Evolutionary conservation across 306 rosid species (phyloP), one percentile per base, ranked within the genome.

Genomic region (Argentina anserina): DNA sequence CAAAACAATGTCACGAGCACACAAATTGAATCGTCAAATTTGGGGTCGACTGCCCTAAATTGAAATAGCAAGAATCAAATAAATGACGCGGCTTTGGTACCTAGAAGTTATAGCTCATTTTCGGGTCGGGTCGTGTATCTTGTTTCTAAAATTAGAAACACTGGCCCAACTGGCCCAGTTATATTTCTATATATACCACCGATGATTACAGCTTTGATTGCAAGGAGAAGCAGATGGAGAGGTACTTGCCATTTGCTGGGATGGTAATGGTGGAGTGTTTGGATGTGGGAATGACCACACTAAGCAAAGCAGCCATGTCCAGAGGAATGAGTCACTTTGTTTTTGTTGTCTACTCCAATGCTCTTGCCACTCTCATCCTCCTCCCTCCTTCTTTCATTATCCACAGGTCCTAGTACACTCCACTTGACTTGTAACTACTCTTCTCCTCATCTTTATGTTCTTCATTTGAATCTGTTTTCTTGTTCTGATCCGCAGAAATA

Each of bases 241-340:
- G 43, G 1, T 42, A n/a, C 34, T 52, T 74, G 25, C 75, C 80
- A 28, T 79, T 79, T 53, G 70, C 49, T 20, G 86, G 81, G 3
- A 82, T 85, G 89, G 72, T 85, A 17, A 42, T 75, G 76, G 80
- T 76, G 58, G 86, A 82, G 71, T 39, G 41, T 17, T 46, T 73
- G 14, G 80, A 76, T 45, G 82, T 82, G 63, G 86, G 75, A 5
- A 18, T 74, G 67, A 67, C 67, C 41, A 85, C 86, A 37, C 62
- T 85, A 3, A 74, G 76, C 76, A 85, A 85, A 79, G 86, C 78
- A 17, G 84, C 88, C 40, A 76, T 85, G 84, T 45, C 75, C 33
- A 74, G 47, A 76, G 86, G 88, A 55, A 79, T 81, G 80, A 85
- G 69, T 41, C 84, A 65, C 82, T 69, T 65, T 34, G 80, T 79